phyloP scores from a whole-genome alignment of 805 yeast genomes.

The Teunomyces atbi region DNA sequence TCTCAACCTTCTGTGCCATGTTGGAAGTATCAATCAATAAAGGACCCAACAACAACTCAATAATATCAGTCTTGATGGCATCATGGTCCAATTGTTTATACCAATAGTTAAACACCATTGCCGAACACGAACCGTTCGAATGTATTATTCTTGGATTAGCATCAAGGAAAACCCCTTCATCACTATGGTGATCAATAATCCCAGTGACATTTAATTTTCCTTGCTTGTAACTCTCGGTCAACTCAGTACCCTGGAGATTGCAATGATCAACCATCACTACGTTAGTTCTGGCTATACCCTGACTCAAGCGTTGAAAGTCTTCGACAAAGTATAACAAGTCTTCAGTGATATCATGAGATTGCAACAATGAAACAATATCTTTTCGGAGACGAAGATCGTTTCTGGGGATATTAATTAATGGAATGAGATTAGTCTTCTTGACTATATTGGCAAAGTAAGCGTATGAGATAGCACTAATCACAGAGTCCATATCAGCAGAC shows the following conservation, averaged over 20 bases:
- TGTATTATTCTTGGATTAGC: constrained; percentile 62
- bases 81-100: constrained; percentile 19
- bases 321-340: constrained; percentile 62
- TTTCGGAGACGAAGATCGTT: constrained; percentile 66
- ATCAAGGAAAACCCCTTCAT: constrained; percentile 49
- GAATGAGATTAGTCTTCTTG: constrained; percentile 46
- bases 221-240: constrained; percentile 26
- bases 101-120: constrained; percentile 70
- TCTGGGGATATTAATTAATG: constrained; percentile 70
- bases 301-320: constrained; percentile 45
- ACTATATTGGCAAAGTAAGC: constrained; percentile 53
- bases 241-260: constrained; percentile 49
- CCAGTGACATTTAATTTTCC: constrained; percentile 42
- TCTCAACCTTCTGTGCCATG: constrained; percentile 61
- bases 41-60: constrained; percentile 60
- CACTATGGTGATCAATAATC: constrained; percentile 88
- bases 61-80: constrained; percentile 28
- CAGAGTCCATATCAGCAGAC: constrained; percentile 86
- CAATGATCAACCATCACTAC: constrained; percentile 85
- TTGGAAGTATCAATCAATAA: constrained; percentile 74
- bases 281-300: constrained; percentile 16
- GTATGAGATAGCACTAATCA: constrained; percentile 69
- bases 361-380: constrained; percentile 62
- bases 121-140: constrained; percentile 74
- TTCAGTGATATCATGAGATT: constrained; percentile 43